These are phyloP conservation scores for Calvatia gigantea DNA, from an alignment of 768 basidiomycete species.

Conservation along the genomic window DNA sequence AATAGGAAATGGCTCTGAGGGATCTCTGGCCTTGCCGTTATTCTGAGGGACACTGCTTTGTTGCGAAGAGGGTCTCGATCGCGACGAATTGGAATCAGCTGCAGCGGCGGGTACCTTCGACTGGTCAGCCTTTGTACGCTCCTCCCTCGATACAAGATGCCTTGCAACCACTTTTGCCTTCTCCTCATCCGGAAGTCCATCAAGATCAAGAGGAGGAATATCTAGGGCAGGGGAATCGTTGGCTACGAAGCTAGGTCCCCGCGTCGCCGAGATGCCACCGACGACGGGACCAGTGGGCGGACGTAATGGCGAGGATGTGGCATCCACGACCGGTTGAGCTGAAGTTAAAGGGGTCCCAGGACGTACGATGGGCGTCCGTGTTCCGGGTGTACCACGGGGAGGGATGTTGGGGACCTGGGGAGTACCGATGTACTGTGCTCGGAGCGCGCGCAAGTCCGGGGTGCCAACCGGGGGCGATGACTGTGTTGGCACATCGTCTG, in stretches of 20 bases:
- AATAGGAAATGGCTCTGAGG: slow-evolving; percentile 78
- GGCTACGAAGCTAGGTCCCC: slow-evolving; percentile 6
- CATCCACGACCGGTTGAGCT: slow-evolving; percentile 11
- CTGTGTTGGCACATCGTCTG: slow-evolving; percentile 17
- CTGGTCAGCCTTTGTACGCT: slow-evolving; percentile 37
- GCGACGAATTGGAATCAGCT: slow-evolving; percentile 2
- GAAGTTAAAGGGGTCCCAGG: slow-evolving; percentile 7
- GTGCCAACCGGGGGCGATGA: slow-evolving; percentile 45
- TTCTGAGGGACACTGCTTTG: neutral
- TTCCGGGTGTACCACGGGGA: slow-evolving; percentile 27
- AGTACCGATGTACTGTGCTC: slow-evolving; percentile 59
- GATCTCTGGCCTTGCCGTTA: slow-evolving; percentile 34
- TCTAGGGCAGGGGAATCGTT: slow-evolving; percentile 25
- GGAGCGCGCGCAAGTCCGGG: slow-evolving; percentile 61
- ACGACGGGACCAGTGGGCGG: slow-evolving; percentile 11
- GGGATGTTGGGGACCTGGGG: slow-evolving; percentile 60
- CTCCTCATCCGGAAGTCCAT: slow-evolving; percentile 74
- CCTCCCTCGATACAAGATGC: slow-evolving; percentile 76
- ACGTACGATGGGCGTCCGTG: slow-evolving; percentile 14
- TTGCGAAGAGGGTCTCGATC: slow-evolving; percentile 2
- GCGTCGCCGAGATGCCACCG: slow-evolving; percentile 32
- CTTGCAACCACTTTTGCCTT: slow-evolving; percentile 77
- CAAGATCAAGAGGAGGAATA: slow-evolving; percentile 38
- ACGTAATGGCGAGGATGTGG: slow-evolving; percentile 3
- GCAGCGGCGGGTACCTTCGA: slow-evolving; percentile 13